These are phyloP conservation scores for Russula virescens DNA, from an alignment of 768 basidiomycete species.

Conservation along the genomic window DNA sequence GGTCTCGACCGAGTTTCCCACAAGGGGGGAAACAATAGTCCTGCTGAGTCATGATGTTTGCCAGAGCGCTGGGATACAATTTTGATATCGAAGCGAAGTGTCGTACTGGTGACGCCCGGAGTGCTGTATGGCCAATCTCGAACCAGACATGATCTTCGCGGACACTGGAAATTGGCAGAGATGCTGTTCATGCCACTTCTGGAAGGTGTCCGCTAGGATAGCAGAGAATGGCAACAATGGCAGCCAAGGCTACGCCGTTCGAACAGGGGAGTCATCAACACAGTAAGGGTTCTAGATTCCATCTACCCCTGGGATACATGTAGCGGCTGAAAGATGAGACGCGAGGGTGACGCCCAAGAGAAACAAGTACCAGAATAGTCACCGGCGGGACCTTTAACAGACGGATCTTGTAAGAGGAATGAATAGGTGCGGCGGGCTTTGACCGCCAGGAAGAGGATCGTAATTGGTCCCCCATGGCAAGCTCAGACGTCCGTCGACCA, in stretches of 20 bases:
- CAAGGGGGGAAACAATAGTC: neutral
- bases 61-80: neutral
- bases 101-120: neutral
- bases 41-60: neutral
- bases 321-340: neutral
- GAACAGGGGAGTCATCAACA: neutral
- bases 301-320: neutral
- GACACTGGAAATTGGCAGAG: too few relatives aligned
- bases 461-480: neutral
- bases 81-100: neutral
- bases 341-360: neutral
- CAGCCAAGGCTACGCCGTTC: neutral
- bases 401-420: neutral
- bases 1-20: neutral
- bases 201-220: neutral
- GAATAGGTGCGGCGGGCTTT: neutral
- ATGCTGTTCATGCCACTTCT: too few relatives aligned
- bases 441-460: neutral
- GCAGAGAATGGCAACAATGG: neutral
- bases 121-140: neutral
- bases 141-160: too few relatives aligned
- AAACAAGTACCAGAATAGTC: neutral
- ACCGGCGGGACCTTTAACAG: neutral
- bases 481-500: neutral
- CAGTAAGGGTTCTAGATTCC: neutral